Percentiles rank a stretch among this genome's conserved stretches.
These are phyloP conservation scores for Cruciata laevipes DNA, from an alignment of 257 asterid genomes.

Conservation along the genomic window DNA sequence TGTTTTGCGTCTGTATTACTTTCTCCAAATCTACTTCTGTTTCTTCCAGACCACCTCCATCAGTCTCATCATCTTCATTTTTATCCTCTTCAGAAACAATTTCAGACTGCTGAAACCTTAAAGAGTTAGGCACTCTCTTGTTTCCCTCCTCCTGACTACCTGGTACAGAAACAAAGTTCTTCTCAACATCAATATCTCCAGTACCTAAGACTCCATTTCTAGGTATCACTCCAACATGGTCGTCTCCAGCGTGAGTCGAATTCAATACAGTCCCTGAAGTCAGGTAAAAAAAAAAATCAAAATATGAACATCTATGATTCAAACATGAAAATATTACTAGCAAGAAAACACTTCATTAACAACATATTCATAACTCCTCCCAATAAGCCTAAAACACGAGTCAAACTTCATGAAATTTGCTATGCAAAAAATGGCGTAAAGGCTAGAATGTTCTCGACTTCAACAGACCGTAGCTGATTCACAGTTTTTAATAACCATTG, in stretches of 20 bases:
- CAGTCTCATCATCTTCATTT: slow-evolving; percentile 40
- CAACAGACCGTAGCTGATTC: background rate
- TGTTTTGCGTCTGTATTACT: slow-evolving; percentile 50
- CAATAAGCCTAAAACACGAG: background rate
- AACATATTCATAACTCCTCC: too few relatives aligned
- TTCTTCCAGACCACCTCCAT: slow-evolving; percentile 39
- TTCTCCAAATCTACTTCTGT: slow-evolving; percentile 55
- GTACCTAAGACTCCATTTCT: slow-evolving; percentile 16
- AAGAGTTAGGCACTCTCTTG: slow-evolving; percentile 15
- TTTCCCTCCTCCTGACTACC: slow-evolving; percentile 21
- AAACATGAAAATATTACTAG: background rate
- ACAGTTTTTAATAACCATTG: slow-evolving; percentile 18
- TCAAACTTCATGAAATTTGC: background rate
- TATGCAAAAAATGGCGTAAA: background rate
- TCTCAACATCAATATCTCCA: slow-evolving; percentile 17
- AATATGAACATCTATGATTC: background rate
- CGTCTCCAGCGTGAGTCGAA: slow-evolving; percentile 21
- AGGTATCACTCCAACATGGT: slow-evolving; percentile 21
- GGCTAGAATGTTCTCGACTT: background rate
- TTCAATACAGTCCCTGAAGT: slow-evolving; percentile 33
- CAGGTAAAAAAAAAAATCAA: slow-evolving; percentile 6
- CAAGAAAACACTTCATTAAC: background rate
- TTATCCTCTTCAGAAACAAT: slow-evolving; percentile 24
- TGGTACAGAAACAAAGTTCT: slow-evolving; percentile 16
- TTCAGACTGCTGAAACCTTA: slow-evolving; percentile 28